Percentiles rank a stretch among this genome's conserved stretches.
Conservation (phyloP, 257 asterid genomes). For the Ilex asprella region DNA sequence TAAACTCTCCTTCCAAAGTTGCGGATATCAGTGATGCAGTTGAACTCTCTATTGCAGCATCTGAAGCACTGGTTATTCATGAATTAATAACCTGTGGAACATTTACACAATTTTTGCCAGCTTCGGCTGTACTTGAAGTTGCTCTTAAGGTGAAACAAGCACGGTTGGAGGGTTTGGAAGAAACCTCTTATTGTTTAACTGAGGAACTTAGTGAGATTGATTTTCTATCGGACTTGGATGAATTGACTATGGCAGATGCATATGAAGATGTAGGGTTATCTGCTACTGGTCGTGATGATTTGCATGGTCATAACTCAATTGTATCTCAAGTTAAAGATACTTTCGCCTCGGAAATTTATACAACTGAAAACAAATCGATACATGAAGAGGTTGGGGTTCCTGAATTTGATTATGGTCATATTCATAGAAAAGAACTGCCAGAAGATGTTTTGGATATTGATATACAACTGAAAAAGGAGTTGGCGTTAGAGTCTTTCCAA, state of each 20-base stretch:
- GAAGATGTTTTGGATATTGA: slow-evolving; percentile 20
- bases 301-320: slow-evolving; percentile 22
- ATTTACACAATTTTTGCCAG: slow-evolving; percentile 25
- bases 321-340: slow-evolving; percentile 58
- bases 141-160: slow-evolving; percentile 78
- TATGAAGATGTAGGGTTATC: slow-evolving; percentile 50
- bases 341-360: slow-evolving; percentile 31
- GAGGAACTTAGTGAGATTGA: slow-evolving; percentile 27
- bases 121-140: slow-evolving; percentile 70
- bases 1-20: slow-evolving; percentile 25
- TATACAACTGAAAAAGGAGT: slow-evolving; percentile 17
- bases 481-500: slow-evolving; percentile 16
- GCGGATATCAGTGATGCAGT: slow-evolving; percentile 32
- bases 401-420: slow-evolving; percentile 19
- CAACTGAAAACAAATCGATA: slow-evolving; percentile 20
- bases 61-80: slow-evolving; percentile 77
- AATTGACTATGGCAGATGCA: slow-evolving; percentile 57
- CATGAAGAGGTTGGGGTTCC: slow-evolving; percentile 18
- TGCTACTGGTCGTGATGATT: slow-evolving; percentile 20
- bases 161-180: slow-evolving; percentile 42
- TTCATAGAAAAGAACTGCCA: slow-evolving; percentile 7
- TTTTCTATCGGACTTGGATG: slow-evolving; percentile 58
- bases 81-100: slow-evolving; percentile 37
- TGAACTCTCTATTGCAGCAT: slow-evolving; percentile 74
- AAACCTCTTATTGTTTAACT: slow-evolving; percentile 17